A percentile compares a stretch with the other conserved stretches of the same genome.
phyloP scores from a whole-genome alignment of 768 basidiomycete genomes.

The Galerina marginata region DNA sequence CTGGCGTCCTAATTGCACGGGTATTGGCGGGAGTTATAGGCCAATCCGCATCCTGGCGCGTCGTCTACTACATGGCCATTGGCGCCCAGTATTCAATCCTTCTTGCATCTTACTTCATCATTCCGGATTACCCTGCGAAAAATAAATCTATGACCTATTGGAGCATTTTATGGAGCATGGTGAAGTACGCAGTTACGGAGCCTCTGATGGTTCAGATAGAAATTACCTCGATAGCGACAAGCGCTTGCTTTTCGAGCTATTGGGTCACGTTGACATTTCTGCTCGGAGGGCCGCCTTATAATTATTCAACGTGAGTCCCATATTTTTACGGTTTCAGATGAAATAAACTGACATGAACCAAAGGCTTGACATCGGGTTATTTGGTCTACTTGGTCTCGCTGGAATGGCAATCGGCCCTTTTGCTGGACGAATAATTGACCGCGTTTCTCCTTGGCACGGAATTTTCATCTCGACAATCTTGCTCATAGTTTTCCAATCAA shows the following conservation, averaged over 20 bases:
- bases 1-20: conserved; percentile 75
- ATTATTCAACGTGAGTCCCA: conserved; percentile 67
- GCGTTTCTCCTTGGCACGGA: conserved; percentile 68
- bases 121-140: conserved; percentile 85
- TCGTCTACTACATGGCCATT: conserved; percentile 78
- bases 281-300: conserved; percentile 74
- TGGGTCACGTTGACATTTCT: conserved; percentile 84
- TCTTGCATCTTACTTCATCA: conserved; percentile 57
- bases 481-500: conserved; percentile 51
- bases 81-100: conserved; percentile 67
- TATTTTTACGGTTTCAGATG: background rate
- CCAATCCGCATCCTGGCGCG: conserved; percentile 70
- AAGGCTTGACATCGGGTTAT: conserved; percentile 57
- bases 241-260: conserved; percentile 60
- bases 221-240: conserved; percentile 63
- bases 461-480: conserved; percentile 54
- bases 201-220: conserved; percentile 74
- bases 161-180: conserved; percentile 76
- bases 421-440: conserved; percentile 63
- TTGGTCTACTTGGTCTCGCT: conserved; percentile 63
- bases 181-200: conserved; percentile 72
- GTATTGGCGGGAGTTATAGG: conserved; percentile 77
- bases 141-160: conserved; percentile 67
- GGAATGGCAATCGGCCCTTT: conserved; percentile 66
- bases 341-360: background rate